Conservation (phyloP, 768 basidiomycete species). For the Ramaria rubella region DNA sequence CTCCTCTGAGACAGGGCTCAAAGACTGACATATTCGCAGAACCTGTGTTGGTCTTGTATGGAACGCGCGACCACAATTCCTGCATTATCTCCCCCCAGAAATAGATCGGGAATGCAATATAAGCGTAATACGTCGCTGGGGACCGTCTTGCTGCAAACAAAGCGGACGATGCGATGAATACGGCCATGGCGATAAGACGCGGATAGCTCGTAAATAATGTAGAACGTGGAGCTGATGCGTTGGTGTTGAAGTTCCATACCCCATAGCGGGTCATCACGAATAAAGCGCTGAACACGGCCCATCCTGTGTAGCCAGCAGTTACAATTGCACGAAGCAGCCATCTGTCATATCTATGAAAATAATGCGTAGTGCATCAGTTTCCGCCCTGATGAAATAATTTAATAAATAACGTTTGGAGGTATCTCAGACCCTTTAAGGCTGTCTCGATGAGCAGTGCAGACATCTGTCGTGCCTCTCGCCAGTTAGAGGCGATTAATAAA, state of each 20-base stretch:
- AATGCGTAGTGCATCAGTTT: no score
- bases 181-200: conserved; percentile 23
- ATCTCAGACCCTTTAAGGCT: conserved; percentile 58
- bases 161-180: conserved; percentile 33
- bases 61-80: background rate
- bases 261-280: conserved; percentile 37
- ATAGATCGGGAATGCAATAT: conserved; percentile 66
- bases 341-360: conserved; percentile 53
- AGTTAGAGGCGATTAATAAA: conserved; percentile 37
- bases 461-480: conserved; percentile 41
- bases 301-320: conserved; percentile 65
- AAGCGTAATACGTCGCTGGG: conserved; percentile 69
- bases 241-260: background rate
- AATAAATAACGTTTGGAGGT: conserved; percentile 57
- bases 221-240: background rate
- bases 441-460: conserved; percentile 48
- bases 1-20: conserved; percentile 21
- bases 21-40: background rate
- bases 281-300: conserved; percentile 62
- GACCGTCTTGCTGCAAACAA: conserved; percentile 58
- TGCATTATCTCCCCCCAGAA: conserved; percentile 60
- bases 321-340: conserved; percentile 65
- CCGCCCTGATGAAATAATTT: background rate
- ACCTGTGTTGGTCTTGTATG: background rate
- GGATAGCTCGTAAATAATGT: conserved; percentile 3